Evolutionary conservation across 768 basidiomycete genomes (phyloP), one percentile per base, ranked within the genome.

Genomic region (Lentinula lateritia): DNA sequence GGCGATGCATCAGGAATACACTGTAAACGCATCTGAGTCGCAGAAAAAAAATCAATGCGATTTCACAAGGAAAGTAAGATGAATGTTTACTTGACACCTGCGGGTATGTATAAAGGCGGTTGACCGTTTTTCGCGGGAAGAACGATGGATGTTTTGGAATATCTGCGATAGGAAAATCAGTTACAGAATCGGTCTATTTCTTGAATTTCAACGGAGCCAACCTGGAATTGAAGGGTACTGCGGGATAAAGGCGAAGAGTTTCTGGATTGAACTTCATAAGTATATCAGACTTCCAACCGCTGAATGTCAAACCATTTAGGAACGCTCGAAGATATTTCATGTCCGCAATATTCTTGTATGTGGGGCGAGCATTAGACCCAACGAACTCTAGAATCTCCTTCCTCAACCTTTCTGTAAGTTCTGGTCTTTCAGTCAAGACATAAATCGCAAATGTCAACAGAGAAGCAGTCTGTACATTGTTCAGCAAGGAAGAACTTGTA

Each of bases 241-340:
- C 71, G 3, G 82, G 81, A 65, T 82, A 84, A 16, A 85, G 68
- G 12, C 84, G 73, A 20, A 85, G 68, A 0, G 79, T 82, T 68
- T 86, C 83, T 82, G 61, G 36, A n/a, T 10, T 23, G n/a, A 23
- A n/a, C 16, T 28, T 16, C 39, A 23, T 13, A 6, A 39, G 46
- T n/a, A 41, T 1, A n/a, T 35, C 7, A 16, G 18, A 38, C 3
- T 9, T 50, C 1, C 28, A 28, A 28, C 2, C 28, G 1, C 28
- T 28, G 28, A 28, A 28, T 28, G 28, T 28, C 75, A 12, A 23
- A 82, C 76, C 79, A 67, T 87, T 86, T 56, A 86, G 76, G 60
- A 84, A 76, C 3, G 84, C 84, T 41, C 83, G 69, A 61, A 86
- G 69, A 65, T 81, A 88, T 62, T 83, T 84, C 83, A 86, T 81